A percentile compares a stretch with the other conserved stretches of the same genome.
phyloP scores from a whole-genome alignment of 75 land plant species.

The Cunninghamia lanceolata region DNA sequence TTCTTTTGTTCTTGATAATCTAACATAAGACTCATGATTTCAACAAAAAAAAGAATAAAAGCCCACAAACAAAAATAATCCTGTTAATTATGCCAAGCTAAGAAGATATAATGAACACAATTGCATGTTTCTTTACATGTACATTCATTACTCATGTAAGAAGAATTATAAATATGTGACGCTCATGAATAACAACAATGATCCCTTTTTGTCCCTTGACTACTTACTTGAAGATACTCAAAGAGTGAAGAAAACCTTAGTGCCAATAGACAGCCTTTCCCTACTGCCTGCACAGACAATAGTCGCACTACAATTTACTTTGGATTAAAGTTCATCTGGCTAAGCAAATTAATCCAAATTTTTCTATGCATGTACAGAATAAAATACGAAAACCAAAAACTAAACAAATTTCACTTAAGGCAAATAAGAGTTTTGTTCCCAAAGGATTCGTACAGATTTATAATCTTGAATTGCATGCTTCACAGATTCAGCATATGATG shows the following conservation, averaged over 20 bases:
- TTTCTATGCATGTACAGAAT: neutral
- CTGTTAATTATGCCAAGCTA: neutral
- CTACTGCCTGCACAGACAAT: constrained; percentile 58
- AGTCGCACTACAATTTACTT: too few species aligned
- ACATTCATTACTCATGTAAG: neutral
- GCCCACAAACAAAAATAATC: neutral
- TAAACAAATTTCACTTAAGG: neutral
- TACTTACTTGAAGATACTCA: constrained; percentile 88
- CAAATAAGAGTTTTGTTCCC: neutral
- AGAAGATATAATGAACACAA: neutral
- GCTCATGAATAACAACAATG: neutral
- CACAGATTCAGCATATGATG: constrained; percentile 36
- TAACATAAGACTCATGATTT: neutral
- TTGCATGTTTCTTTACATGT: constrained; percentile 5
- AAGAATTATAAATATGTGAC: neutral
- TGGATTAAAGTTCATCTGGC: too few species aligned
- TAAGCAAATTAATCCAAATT: neutral
- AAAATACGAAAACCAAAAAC: neutral
- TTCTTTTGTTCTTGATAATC: too few species aligned
- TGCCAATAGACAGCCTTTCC: constrained; percentile 49
- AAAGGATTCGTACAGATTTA: constrained; percentile 38
- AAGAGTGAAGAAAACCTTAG: constrained; percentile 83
- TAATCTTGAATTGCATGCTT: constrained; percentile 40
- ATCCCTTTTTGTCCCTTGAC: neutral
- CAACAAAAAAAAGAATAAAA: neutral